Evolutionary conservation across 73 alveolate species (phyloP).

Genomic region (Paramecium pentaurelia): DNA sequence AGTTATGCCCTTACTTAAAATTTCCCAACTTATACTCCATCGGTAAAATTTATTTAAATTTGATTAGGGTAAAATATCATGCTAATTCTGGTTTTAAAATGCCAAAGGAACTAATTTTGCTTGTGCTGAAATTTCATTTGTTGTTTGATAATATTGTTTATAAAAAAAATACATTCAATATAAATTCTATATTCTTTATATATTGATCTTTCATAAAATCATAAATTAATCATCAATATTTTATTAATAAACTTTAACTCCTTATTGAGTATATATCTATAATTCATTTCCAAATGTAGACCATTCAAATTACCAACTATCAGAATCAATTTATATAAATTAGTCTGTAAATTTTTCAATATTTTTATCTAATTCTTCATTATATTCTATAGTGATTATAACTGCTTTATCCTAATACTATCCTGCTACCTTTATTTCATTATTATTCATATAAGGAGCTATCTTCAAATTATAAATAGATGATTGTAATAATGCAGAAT

Average conservation of each 20-base stretch:
- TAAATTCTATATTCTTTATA: neutral
- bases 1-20: neutral
- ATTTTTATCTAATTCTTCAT: neutral
- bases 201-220: neutral
- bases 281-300: neutral
- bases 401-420: neutral
- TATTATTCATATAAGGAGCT: neutral
- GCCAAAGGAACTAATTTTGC: neutral
- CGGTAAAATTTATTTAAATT: neutral
- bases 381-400: neutral
- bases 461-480: neutral
- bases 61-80: neutral
- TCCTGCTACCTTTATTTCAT: neutral
- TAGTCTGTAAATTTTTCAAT: neutral
- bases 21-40: slow-evolving; percentile 36
- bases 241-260: neutral
- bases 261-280: neutral
- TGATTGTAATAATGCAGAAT: neutral
- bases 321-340: neutral
- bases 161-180: neutral
- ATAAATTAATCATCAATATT: neutral
- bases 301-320: neutral
- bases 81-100: neutral
- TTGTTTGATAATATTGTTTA: neutral
- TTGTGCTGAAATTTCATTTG: slow-evolving; percentile 9